phyloP scores from a whole-genome alignment of 2,329 filamentous ascomycete genomes.

The Dothidotthia symphoricarpi region DNA sequence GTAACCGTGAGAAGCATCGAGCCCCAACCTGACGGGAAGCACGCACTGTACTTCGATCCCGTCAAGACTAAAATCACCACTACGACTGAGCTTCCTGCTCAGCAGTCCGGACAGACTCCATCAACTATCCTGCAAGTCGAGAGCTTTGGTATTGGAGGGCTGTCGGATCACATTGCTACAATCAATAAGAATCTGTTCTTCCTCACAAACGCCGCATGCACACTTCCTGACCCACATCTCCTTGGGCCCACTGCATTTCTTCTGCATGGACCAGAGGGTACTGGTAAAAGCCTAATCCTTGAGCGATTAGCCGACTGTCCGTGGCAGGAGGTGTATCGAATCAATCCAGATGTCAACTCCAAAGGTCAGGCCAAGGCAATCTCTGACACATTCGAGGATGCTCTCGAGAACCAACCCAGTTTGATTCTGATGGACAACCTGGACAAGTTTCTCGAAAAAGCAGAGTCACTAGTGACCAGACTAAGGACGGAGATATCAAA shows the following conservation, averaged over 20 bases:
- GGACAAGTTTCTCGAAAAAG: constrained; percentile 56
- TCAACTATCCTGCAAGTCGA: constrained; percentile 32
- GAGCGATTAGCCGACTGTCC: constrained; percentile 61
- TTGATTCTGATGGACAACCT: constrained; percentile 78
- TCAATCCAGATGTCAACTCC: constrained; percentile 51
- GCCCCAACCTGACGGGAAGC: constrained; percentile 26
- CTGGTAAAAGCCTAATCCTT: constrained; percentile 77
- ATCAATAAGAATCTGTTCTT: constrained; percentile 66
- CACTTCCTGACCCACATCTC: constrained; percentile 26
- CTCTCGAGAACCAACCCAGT: constrained; percentile 67
- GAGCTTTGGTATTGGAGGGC: constrained; percentile 61
- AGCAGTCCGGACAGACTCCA: constrained; percentile 4
- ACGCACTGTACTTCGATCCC: constrained; percentile 33
- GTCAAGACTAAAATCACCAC: constrained; percentile 23
- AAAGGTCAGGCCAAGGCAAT: constrained; percentile 56
- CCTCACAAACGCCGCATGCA: constrained; percentile 19
- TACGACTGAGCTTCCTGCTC: constrained; percentile 9
- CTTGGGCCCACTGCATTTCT: constrained; percentile 58
- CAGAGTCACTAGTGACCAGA: constrained; percentile 25
- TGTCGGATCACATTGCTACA: constrained; percentile 61
- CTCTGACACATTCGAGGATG: constrained; percentile 67
- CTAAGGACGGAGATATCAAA: constrained; percentile 47
- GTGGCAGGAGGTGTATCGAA: constrained; percentile 68
- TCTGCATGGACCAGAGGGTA: constrained; percentile 78
- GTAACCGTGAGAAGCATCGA: constrained; percentile 62